Conservation (phyloP, 148 eudicot species). For the Talinum fruticosum region DNA sequence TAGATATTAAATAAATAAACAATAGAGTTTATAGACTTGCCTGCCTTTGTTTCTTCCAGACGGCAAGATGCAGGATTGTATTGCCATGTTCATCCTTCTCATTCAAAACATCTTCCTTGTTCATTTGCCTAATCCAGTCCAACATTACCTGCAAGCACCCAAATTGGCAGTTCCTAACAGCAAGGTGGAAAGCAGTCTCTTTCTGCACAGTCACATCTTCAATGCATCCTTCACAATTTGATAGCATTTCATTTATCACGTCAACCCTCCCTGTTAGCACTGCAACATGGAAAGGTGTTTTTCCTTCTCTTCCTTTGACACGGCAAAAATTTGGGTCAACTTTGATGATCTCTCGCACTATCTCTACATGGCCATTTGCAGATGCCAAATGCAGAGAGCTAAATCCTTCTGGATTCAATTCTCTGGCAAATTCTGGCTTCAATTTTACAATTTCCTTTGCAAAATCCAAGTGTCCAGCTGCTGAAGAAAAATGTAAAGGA, state of each 20-base stretch:
- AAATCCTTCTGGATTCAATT: slow-evolving; percentile 46
- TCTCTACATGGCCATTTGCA: slow-evolving; percentile 41
- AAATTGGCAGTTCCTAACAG: slow-evolving; percentile 41
- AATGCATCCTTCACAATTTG: slow-evolving; percentile 30
- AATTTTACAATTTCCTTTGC: slow-evolving; percentile 26
- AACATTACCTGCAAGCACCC: slow-evolving; percentile 37
- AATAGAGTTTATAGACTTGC: slow-evolving; percentile 25
- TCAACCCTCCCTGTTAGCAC: slow-evolving; percentile 40
- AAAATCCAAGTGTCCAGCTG: slow-evolving; percentile 39
- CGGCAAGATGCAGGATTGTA: slow-evolving; percentile 51
- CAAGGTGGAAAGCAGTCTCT: slow-evolving; percentile 59
- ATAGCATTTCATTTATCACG: slow-evolving; percentile 37
- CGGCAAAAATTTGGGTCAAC: slow-evolving; percentile 27
- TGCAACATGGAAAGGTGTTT: slow-evolving; percentile 50
- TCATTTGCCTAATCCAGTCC: slow-evolving; percentile 30
- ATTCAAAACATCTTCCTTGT: slow-evolving; percentile 40
- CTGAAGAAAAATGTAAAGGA: slow-evolving; percentile 38
- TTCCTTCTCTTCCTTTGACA: slow-evolving; percentile 40
- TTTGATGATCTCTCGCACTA: slow-evolving; percentile 42
- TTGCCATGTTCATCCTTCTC: slow-evolving; percentile 40
- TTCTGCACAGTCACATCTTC: slow-evolving; percentile 42
- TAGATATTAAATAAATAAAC: not conserved
- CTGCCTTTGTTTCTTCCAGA: slow-evolving; percentile 50
- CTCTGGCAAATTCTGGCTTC: slow-evolving; percentile 34
- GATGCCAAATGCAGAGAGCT: slow-evolving; percentile 57